Percentiles rank a stretch among this genome's conserved stretches.
phyloP scores from a whole-genome alignment of 441 rosid species.

The Adansonia grandidieri region DNA sequence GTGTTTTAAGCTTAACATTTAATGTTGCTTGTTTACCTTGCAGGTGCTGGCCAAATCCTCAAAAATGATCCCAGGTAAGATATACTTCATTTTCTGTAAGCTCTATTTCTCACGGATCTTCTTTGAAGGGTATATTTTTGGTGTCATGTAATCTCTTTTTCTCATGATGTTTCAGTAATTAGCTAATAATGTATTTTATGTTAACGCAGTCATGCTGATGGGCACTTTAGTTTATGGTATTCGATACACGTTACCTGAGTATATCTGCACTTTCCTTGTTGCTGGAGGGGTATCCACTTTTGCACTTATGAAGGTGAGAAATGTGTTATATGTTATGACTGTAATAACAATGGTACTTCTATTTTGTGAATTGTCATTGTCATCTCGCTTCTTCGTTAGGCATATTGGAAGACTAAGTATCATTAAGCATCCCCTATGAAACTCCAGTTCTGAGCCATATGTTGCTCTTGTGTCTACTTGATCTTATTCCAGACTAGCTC shows the following conservation, averaged over 20 bases:
- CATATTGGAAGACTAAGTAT: background rate
- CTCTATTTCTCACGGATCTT: background rate
- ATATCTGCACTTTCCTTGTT: slow-evolving; percentile 79
- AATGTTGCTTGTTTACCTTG: slow-evolving; percentile 28
- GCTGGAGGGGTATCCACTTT: slow-evolving; percentile 93
- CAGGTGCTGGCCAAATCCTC: slow-evolving; percentile 96
- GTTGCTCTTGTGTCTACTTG: slow-evolving; percentile 9
- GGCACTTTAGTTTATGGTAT: slow-evolving; percentile 89
- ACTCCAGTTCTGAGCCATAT: slow-evolving; percentile 23
- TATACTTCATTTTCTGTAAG: background rate
- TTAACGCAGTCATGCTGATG: slow-evolving; percentile 88
- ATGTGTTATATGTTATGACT: background rate
- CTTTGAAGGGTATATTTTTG: slow-evolving; percentile 50
- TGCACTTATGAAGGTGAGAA: slow-evolving; percentile 83
- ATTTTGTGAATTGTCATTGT: slow-evolving; percentile 21
- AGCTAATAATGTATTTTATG: slow-evolving; percentile 4
- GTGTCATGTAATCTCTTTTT: background rate
- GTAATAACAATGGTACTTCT: background rate
- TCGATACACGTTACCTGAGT: slow-evolving; percentile 79
- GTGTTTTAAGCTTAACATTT: slow-evolving; percentile 14
- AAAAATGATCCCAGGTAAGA: slow-evolving; percentile 92
- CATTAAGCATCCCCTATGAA: background rate
- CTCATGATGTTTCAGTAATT: slow-evolving; percentile 21
- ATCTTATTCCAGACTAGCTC: slow-evolving; percentile 73
- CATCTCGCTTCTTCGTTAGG: slow-evolving; percentile 14